Percentiles rank a stretch among this genome's conserved stretches.
Evolutionary conservation across 495 filamentous ascomycete genomes (phyloP).

Genomic region (Aspergillus biplanus): DNA sequence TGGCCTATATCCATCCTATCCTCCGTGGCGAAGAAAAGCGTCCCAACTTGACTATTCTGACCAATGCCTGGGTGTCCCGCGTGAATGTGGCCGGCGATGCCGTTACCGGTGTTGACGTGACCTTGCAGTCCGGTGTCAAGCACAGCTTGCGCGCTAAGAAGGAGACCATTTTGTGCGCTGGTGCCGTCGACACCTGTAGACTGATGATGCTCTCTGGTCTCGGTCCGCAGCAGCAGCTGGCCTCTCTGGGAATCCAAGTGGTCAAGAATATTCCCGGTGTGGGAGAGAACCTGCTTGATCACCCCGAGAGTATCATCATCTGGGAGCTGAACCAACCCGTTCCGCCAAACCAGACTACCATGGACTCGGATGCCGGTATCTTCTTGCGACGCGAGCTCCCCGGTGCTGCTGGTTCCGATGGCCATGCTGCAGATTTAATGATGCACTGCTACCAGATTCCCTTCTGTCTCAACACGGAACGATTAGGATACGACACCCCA

Average conservation of each 20-base stretch:
- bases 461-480: constrained; percentile 70
- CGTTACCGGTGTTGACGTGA: constrained; percentile 69
- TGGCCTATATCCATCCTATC: constrained; percentile 87
- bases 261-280: constrained; percentile 75
- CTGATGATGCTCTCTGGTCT: constrained; percentile 78
- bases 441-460: constrained; percentile 94
- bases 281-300: constrained; percentile 78
- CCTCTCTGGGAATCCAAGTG: constrained; percentile 66
- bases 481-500: constrained; percentile 75
- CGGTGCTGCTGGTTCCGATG: constrained; percentile 66
- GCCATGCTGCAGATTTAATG: constrained; percentile 77
- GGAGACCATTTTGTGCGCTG: constrained; percentile 78
- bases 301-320: constrained; percentile 79
- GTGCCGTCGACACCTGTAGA: constrained; percentile 75
- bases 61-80: constrained; percentile 77
- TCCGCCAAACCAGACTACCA: constrained; percentile 75
- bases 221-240: constrained; percentile 67
- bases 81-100: constrained; percentile 65
- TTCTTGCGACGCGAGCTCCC: constrained; percentile 74
- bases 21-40: constrained; percentile 74
- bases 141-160: constrained; percentile 61
- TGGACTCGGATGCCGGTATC: constrained; percentile 84
- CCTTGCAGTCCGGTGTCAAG: constrained; percentile 64
- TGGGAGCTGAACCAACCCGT: constrained; percentile 82
- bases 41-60: constrained; percentile 77